Evolutionary conservation across 116 monocot species (phyloP), one percentile per base, ranked within the genome.

Genomic region (Trichopus zeylanicus): DNA sequence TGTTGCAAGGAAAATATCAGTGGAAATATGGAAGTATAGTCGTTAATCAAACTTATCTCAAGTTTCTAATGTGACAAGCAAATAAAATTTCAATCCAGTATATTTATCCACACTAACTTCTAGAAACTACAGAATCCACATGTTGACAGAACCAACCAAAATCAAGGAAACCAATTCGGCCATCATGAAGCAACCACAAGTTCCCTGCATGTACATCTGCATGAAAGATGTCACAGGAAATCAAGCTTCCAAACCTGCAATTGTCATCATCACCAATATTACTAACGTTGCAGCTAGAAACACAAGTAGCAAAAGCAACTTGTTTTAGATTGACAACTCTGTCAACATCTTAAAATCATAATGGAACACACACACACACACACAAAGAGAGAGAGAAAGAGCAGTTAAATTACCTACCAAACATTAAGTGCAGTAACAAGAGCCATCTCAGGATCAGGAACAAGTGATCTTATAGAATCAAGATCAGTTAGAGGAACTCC

Each of bases 161-260:
- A 78, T 89, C 93, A 78, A 93, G 89, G 73, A 89, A 93, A 23
- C 93, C 93, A 73, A 93, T 78, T 25, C 83, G 82, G 7, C 93
- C 89, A 75, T 93, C 89, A 71, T 68, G 83, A 77, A 93, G 89
- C 70, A 93, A 65, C 93, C 93, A 93, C 28, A 93, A 65, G 59
- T 93, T 93, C 28, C 93, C 93, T 49, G 93, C 93, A 86, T 93
- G 93, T 22, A 93, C 93, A 81, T 93, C 93, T 56, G 89, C 93
- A 86, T 93, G 93, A 73, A 93, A 93, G 27, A 70, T 79, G 30
- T 93, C 89, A 67, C 93, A 89, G 38, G 72, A 71, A 57, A 93
- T 75, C 63, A 93, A 82, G 67, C 93, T 93, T 55, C 93, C 93
- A 81, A 89, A 93, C 93, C 93, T 93, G 52, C 53, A 20, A 42